Conservation (phyloP, 768 basidiomycete genomes). For the Boletus rufocinnamomeus region DNA sequence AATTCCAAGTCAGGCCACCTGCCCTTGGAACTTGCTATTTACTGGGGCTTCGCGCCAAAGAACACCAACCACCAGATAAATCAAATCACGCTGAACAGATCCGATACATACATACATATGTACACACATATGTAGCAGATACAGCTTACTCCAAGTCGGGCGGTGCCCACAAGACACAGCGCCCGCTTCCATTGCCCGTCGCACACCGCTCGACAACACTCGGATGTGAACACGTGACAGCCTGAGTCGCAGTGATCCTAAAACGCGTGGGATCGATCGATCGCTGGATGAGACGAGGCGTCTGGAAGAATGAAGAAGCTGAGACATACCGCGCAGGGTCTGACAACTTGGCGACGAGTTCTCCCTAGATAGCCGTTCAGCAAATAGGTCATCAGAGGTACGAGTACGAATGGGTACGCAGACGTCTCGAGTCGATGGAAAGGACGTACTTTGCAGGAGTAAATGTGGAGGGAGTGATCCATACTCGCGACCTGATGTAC, state of each 20-base stretch:
- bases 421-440: not conserved
- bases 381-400: not conserved
- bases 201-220: constrained; percentile 70
- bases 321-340: constrained; percentile 54
- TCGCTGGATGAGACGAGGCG: not conserved
- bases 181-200: constrained; percentile 77
- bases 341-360: constrained; percentile 61
- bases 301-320: not conserved
- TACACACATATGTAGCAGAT: no score
- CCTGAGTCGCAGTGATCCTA: constrained; percentile 81
- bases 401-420: not conserved
- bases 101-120: not conserved
- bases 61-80: not conserved
- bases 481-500: constrained; percentile 66
- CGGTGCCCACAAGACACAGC: constrained; percentile 80
- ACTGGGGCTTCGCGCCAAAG: no score
- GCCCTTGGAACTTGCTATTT: no score
- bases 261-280: not conserved
- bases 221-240: constrained; percentile 89
- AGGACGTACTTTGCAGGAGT: constrained; percentile 61
- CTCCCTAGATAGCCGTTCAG: constrained; percentile 49
- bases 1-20: no score
- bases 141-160: constrained; percentile 18
- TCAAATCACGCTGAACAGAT: not conserved
- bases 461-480: constrained; percentile 76